A percentile compares a stretch with the other conserved stretches of the same genome.
Conservation (phyloP, 805 yeast genomes). For the Candida schatavii region DNA sequence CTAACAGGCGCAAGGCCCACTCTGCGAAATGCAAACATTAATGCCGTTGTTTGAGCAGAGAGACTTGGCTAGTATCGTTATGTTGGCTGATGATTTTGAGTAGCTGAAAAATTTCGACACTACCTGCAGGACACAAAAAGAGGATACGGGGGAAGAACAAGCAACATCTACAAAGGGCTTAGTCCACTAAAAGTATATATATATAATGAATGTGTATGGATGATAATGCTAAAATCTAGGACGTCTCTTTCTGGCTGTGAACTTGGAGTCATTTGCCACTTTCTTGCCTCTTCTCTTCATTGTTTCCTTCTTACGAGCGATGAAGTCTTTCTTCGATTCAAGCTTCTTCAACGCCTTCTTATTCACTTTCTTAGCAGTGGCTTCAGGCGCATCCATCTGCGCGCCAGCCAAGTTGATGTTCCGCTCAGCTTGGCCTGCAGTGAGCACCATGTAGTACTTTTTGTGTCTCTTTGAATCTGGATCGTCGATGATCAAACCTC, state of each 20-base stretch:
- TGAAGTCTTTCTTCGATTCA: conserved; percentile 79
- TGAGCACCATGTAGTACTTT: conserved; percentile 84
- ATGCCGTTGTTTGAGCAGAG: no score
- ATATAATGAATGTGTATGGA: no score
- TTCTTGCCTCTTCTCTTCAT: conserved; percentile 87
- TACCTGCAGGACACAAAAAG: no score
- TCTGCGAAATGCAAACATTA: conserved; percentile 12
- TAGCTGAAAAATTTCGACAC: not conserved
- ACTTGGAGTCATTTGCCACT: conserved; percentile 88
- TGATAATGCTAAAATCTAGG: conserved; percentile 44
- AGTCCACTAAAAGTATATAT: no score
- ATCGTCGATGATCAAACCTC: conserved; percentile 91
- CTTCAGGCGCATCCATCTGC: conserved; percentile 65
- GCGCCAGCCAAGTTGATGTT: conserved; percentile 78
- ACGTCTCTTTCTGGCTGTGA: conserved; percentile 73
- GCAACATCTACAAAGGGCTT: no score
- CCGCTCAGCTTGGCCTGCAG: conserved; percentile 79
- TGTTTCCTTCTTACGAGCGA: conserved; percentile 86
- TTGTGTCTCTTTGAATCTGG: conserved; percentile 90
- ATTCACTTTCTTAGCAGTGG: conserved; percentile 35
- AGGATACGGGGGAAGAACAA: no score
- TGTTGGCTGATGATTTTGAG: not conserved
- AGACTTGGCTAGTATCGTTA: not conserved
- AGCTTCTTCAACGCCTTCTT: conserved; percentile 50
- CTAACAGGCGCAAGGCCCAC: conserved; percentile 6